Evolutionary conservation across 2,329 filamentous ascomycete species (phyloP).

Genomic region (Pleochaeta shiraiana): DNA sequence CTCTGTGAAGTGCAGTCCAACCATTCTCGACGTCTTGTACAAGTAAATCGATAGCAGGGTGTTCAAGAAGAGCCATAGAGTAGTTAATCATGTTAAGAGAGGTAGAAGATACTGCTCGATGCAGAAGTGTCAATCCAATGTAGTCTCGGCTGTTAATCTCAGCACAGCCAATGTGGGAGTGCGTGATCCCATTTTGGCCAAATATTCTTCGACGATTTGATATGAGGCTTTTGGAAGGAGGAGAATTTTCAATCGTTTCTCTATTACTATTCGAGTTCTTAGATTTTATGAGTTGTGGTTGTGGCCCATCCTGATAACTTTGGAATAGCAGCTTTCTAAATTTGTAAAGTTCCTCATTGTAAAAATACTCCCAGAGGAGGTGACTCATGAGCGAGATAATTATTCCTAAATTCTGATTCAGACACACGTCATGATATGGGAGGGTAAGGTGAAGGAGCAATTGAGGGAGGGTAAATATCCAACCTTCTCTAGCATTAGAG

Average conservation of each 20-base stretch:
- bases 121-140: conserved; percentile 59
- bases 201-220: conserved; percentile 30
- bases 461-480: too few species aligned
- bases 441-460: too few species aligned
- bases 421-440: too few species aligned
- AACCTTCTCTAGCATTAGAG: too few species aligned
- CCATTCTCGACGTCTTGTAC: conserved; percentile 76
- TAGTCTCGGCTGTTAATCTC: conserved; percentile 76
- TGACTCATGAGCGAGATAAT: conserved; percentile 98
- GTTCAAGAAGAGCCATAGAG: conserved; percentile 56
- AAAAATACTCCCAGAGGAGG: conserved; percentile 88
- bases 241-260: conserved; percentile 20
- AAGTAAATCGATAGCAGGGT: conserved; percentile 70
- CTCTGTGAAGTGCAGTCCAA: conserved; percentile 87
- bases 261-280: conserved; percentile 21
- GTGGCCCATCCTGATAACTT: conserved; percentile 26
- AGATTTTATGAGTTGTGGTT: conserved; percentile 24
- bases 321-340: conserved; percentile 77
- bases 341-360: conserved; percentile 91
- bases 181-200: conserved; percentile 25
- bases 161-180: conserved; percentile 25
- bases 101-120: conserved; percentile 62
- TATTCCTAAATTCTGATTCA: too few species aligned
- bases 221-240: conserved; percentile 27
- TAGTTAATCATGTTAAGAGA: conserved; percentile 49